Conservation (phyloP, 1,284 basidiomycete species). For the Apiotrichum gracile region DNA sequence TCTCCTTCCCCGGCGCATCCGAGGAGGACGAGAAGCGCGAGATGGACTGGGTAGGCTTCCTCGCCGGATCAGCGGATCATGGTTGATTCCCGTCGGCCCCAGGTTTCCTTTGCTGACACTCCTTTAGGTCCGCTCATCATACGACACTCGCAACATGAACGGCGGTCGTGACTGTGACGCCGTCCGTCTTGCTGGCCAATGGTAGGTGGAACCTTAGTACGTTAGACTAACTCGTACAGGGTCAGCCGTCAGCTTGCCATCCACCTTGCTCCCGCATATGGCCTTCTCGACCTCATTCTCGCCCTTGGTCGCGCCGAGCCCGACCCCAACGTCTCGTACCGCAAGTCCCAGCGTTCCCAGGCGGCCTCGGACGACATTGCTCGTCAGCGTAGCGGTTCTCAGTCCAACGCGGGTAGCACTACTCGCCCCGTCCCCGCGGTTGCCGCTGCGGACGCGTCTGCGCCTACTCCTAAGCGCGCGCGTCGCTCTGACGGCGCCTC, state of each 20-base stretch:
- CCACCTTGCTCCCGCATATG: constrained; percentile 49
- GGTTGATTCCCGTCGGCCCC: no score
- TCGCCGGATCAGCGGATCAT: background rate
- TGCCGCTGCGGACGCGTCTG: constrained; percentile 15
- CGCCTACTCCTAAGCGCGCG: constrained; percentile 35
- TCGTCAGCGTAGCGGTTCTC: constrained; percentile 4
- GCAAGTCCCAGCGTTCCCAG: constrained; percentile 53
- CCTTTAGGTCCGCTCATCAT: constrained; percentile 51
- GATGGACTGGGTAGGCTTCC: constrained; percentile 61
- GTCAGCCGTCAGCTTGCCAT: constrained; percentile 67
- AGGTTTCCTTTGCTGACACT: constrained; percentile 3
- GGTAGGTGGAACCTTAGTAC: constrained; percentile 23
- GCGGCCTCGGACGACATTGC: constrained; percentile 40
- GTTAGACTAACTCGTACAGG: constrained; percentile 47
- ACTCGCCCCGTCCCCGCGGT: constrained; percentile 11
- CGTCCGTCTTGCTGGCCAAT: constrained; percentile 78
- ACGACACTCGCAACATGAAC: constrained; percentile 75
- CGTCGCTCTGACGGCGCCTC: constrained; percentile 17
- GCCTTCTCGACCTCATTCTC: constrained; percentile 52
- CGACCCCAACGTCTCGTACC: constrained; percentile 68
- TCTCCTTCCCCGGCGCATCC: constrained; percentile 80
- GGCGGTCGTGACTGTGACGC: constrained; percentile 58
- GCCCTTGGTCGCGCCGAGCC: constrained; percentile 68
- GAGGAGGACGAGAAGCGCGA: constrained; percentile 77
- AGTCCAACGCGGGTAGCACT: background rate